Base-by-base conservation (phyloP, 106 monocot genomes). In the Agapanthus africanus region DNA sequence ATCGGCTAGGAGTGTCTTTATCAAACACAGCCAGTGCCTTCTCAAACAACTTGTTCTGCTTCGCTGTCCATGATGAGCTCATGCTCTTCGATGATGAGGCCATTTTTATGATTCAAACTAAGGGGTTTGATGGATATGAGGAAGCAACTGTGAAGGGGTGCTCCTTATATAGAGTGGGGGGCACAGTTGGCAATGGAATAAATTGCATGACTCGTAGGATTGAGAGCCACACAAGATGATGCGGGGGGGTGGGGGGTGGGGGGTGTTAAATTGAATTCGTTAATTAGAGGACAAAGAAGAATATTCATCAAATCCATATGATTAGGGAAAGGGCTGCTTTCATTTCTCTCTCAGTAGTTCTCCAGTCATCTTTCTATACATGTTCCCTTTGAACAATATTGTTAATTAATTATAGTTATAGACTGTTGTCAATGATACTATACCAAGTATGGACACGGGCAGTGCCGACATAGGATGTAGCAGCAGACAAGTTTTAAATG, bases 1-100 rank as follows among this genome's bases (percentile, higher is more conserved):
- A 79, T n/a, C 79, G 73, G 19, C 70, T 73, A 7, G 81, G 72
- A 35, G 73, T 77, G 44, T 81, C 81, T 67, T 56, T 64, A 57
- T 81, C 81, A 38, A 73, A 77, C 28, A 73, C 77, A 0, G 81
- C 81, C 13, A 81, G 72, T 6, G 77, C 81, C 40, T 44, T 59
- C 77, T 81, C 81, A 54, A 81, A 81, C 63, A 38, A 61, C 61
- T 81, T 81, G 77, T 81, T 73, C 64, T 81, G 63, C 68, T 77
- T 54, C 21, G 40, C 27, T 11, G 69, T 50, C 77, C 72, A 77
- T 13, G 66, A 27, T 13, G 42, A 40, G 1, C 16, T 19, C 46
- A 47, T 47, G n/a, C n/a, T n/a, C n/a, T n/a, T n/a, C n/a, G n/a
- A n/a, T n/a, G n/a, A 61, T 14, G 61, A 61, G 18, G 61, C 33